Evolutionary conservation across 768 basidiomycete species (phyloP).

Genomic region (Termitomyces titanicus): DNA sequence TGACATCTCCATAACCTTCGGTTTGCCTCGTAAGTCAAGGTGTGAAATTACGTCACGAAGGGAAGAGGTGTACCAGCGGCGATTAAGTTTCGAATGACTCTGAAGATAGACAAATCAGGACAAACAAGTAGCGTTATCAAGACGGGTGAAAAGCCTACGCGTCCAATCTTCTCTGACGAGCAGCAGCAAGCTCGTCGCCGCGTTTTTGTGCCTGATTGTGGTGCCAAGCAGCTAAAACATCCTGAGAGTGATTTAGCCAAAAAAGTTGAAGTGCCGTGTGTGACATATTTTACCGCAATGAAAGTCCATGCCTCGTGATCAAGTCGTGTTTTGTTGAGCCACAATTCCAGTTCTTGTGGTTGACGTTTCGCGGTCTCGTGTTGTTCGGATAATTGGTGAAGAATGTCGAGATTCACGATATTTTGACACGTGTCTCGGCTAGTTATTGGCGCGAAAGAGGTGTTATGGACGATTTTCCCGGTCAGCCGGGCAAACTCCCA

Average conservation of each 20-base stretch:
- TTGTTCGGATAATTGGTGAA: constrained; percentile 21
- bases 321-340: constrained; percentile 27
- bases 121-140: background rate
- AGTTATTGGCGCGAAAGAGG: constrained; percentile 18
- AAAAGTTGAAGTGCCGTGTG: background rate
- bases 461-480: constrained; percentile 16
- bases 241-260: constrained; percentile 16
- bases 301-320: constrained; percentile 25
- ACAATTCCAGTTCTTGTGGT: constrained; percentile 19
- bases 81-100: constrained; percentile 14
- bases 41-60: background rate
- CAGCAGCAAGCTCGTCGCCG: constrained; percentile 30
- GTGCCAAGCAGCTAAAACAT: constrained; percentile 28
- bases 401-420: constrained; percentile 14
- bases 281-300: constrained; percentile 17
- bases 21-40: constrained; percentile 13
- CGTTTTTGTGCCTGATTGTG: constrained; percentile 28
- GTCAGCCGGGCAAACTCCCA: constrained; percentile 16
- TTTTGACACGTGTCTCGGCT: constrained; percentile 16
- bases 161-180: constrained; percentile 31
- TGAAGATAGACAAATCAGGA: constrained; percentile 2
- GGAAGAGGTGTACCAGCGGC: constrained; percentile 5
- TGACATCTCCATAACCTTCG: constrained; percentile 35
- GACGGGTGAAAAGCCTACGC: constrained; percentile 25
- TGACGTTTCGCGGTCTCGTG: constrained; percentile 18